Conservation (phyloP, 2,329 filamentous ascomycete species). For the Epichloe sibirici region DNA sequence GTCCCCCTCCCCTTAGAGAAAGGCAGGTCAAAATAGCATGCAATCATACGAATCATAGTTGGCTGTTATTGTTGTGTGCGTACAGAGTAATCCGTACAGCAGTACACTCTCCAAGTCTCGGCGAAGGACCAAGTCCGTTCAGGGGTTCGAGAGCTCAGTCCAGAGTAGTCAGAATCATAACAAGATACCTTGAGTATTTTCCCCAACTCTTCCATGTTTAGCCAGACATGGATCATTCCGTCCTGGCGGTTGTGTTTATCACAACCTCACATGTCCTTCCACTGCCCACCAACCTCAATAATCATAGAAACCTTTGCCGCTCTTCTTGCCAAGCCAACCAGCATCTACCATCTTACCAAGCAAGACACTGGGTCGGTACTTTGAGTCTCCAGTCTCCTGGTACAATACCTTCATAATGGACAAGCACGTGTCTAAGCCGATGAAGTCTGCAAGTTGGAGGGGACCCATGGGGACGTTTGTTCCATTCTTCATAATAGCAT, state of each 20-base stretch:
- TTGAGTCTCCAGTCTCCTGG: slow-evolving; percentile 83
- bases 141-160: neutral
- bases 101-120: neutral
- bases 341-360: slow-evolving; percentile 94
- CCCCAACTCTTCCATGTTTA: neutral
- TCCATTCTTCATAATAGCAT: slow-evolving; percentile 98
- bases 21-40: neutral
- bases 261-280: neutral
- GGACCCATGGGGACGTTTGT: slow-evolving; percentile 98
- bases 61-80: neutral
- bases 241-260: neutral
- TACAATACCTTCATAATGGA: slow-evolving; percentile 96
- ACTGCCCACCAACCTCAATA: slow-evolving; percentile 39
- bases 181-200: neutral
- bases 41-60: neutral
- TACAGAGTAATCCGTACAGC: neutral
- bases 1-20: neutral
- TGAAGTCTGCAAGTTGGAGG: slow-evolving; percentile 87
- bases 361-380: slow-evolving; percentile 83
- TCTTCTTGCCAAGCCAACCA: slow-evolving; percentile 96
- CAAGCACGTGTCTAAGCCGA: slow-evolving; percentile 89
- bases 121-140: neutral
- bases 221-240: neutral
- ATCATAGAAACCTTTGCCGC: slow-evolving; percentile 88
- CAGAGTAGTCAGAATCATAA: too few species aligned